Percentiles rank a stretch among this genome's conserved stretches.
Conservation (phyloP, 73 alveolate genomes). For the Diophrys sp. region DNA sequence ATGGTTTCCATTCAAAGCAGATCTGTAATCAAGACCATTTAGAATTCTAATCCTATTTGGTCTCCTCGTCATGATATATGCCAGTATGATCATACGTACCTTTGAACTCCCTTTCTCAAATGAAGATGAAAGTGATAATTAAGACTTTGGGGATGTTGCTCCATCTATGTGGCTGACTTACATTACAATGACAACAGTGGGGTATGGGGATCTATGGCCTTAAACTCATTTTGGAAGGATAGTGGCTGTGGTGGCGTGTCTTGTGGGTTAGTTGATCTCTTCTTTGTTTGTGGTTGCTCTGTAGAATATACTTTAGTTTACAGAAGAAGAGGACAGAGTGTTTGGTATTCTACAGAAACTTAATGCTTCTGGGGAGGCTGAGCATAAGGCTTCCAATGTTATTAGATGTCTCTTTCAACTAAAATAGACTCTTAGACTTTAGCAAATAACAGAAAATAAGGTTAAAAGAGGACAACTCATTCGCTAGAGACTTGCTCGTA, state of each 20-base stretch:
- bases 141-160: neutral
- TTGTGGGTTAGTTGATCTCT: neutral
- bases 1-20: conserved; percentile 55
- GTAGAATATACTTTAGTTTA: conserved; percentile 13
- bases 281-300: conserved; percentile 33
- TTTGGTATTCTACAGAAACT: conserved; percentile 35
- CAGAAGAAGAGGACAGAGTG: conserved; percentile 22
- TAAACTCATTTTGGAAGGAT: neutral
- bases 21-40: conserved; percentile 51
- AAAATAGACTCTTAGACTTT: conserved; percentile 5
- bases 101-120: neutral
- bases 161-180: conserved; percentile 6
- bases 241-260: neutral
- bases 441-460: conserved; percentile 1
- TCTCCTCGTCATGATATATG: neutral
- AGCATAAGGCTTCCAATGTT: conserved; percentile 45
- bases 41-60: conserved; percentile 22
- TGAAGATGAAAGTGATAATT: neutral
- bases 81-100: neutral
- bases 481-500: neutral
- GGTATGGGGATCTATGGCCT: conserved; percentile 13
- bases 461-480: conserved; percentile 8
- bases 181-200: conserved; percentile 7
- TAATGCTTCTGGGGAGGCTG: conserved; percentile 34
- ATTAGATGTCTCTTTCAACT: conserved; percentile 34